A percentile compares a stretch with the other conserved stretches of the same genome.
These are phyloP conservation scores for Pulveroboletus sp. DNA, from an alignment of 768 basidiomycete species.

Conservation along the genomic window DNA sequence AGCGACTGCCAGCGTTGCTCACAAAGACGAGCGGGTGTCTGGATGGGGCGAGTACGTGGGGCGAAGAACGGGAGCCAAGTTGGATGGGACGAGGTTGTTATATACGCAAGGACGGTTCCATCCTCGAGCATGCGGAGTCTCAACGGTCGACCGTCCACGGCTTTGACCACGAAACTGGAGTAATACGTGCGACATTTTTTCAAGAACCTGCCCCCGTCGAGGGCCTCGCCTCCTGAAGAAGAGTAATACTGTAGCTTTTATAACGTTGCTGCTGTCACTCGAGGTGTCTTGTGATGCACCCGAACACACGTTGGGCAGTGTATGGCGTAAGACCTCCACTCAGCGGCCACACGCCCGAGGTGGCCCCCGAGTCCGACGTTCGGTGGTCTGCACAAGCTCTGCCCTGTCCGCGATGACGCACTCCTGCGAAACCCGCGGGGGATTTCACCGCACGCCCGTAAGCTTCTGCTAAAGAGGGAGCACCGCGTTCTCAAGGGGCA, in stretches of 20 bases:
- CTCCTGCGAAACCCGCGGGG: slow-evolving; percentile 23
- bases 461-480: slow-evolving; percentile 9
- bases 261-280: slow-evolving; percentile 21
- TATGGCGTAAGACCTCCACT: not conserved
- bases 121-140: slow-evolving; percentile 28
- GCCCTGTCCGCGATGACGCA: slow-evolving; percentile 16
- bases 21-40: not conserved
- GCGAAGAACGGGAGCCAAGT: not conserved
- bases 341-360: not conserved
- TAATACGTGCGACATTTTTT: slow-evolving; percentile 18
- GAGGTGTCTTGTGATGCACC: slow-evolving; percentile 22
- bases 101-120: slow-evolving; percentile 14
- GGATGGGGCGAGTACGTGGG: slow-evolving; percentile 1
- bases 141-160: slow-evolving; percentile 17
- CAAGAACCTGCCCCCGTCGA: slow-evolving; percentile 16
- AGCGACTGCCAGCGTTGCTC: slow-evolving; percentile 15
- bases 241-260: slow-evolving; percentile 26
- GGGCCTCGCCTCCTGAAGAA: slow-evolving; percentile 12
- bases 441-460: slow-evolving; percentile 8
- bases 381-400: not conserved
- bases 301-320: slow-evolving; percentile 1
- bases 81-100: slow-evolving; percentile 11
- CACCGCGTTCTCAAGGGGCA: slow-evolving; percentile 13
- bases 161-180: slow-evolving; percentile 4
- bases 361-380: not conserved